phyloP scores from a whole-genome alignment of 257 asterid species.

The Solanum chilense region DNA sequence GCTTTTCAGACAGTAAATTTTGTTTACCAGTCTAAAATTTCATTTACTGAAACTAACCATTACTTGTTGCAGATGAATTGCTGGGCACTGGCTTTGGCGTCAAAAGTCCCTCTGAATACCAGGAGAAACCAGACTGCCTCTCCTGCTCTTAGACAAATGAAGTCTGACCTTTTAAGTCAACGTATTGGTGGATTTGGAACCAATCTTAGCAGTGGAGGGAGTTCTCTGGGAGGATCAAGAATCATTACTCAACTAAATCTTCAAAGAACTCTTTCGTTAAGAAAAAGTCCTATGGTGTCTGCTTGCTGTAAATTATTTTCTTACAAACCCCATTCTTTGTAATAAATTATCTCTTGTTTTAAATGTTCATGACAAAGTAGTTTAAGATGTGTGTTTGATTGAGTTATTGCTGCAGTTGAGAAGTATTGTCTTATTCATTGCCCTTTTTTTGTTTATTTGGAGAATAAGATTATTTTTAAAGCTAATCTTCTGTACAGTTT shows the following conservation, averaged over 20 bases:
- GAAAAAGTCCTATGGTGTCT: constrained; percentile 20
- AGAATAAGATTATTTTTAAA: neutral
- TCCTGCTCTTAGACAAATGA: constrained; percentile 7
- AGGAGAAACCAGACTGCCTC: neutral
- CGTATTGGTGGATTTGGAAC: constrained; percentile 11
- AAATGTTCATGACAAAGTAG: neutral
- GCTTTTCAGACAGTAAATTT: neutral
- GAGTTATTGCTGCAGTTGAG: neutral
- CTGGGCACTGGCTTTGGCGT: neutral
- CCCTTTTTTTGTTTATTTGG: neutral
- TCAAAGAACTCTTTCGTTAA: constrained; percentile 5
- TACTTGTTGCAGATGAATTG: neutral
- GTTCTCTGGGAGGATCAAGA: constrained; percentile 31
- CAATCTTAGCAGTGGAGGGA: constrained; percentile 16
- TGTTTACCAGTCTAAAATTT: neutral
- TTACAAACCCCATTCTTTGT: neutral
- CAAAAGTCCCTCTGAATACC: neutral
- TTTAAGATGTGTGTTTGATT: neutral
- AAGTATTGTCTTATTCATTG: neutral
- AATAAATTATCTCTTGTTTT: neutral
- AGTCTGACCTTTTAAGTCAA: constrained; percentile 4
- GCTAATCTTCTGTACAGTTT: neutral
- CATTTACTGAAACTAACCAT: neutral
- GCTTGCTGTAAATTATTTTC: constrained; percentile 55
- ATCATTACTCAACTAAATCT: constrained; percentile 9